These are phyloP conservation scores for Trichoderma pleuroti DNA, from an alignment of 2,329 filamentous ascomycete genomes.

Conservation along the genomic window DNA sequence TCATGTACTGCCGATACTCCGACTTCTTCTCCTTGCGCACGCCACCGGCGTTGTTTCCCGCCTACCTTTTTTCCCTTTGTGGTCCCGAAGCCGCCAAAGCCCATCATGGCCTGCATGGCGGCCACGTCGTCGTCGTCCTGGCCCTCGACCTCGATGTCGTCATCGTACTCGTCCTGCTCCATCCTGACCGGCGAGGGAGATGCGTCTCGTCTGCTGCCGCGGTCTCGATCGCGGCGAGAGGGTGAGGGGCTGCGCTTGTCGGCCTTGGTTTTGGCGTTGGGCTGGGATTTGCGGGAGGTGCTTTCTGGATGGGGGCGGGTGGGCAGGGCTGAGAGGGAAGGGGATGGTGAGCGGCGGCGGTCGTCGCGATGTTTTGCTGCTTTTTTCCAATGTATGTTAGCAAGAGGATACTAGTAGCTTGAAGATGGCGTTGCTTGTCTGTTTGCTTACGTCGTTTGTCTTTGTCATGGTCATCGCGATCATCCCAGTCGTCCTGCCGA, in stretches of 20 bases:
- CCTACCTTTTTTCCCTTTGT: constrained; percentile 87
- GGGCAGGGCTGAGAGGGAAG: constrained; percentile 30
- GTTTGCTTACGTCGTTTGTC: constrained; percentile 27
- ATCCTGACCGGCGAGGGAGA: constrained; percentile 9
- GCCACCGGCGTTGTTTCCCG: constrained; percentile 78
- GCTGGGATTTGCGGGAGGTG: constrained; percentile 20
- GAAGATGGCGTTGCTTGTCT: neutral
- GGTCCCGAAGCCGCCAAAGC: constrained; percentile 78
- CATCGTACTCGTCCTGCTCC: constrained; percentile 29
- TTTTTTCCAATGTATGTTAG: neutral
- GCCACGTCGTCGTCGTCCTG: constrained; percentile 64
- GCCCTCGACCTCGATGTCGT: constrained; percentile 32
- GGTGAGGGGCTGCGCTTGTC: constrained; percentile 26
- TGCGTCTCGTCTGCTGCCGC: constrained; percentile 21
- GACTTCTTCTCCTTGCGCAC: constrained; percentile 91
- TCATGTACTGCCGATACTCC: constrained; percentile 97
- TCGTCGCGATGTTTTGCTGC: constrained; percentile 22
- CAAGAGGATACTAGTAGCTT: too few species aligned
- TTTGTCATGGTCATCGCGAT: constrained; percentile 26
- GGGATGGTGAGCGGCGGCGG: constrained; percentile 35
- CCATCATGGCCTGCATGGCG: constrained; percentile 82
- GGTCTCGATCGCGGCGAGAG: neutral
- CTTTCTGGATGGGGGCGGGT: constrained; percentile 33
- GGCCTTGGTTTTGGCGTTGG: constrained; percentile 32
- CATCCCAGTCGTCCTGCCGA: constrained; percentile 26